Percentiles rank a stretch among this genome's conserved stretches.
Evolutionary conservation across 2,329 filamentous ascomycete genomes (phyloP).

Genomic region (Paecilomyces niveus): DNA sequence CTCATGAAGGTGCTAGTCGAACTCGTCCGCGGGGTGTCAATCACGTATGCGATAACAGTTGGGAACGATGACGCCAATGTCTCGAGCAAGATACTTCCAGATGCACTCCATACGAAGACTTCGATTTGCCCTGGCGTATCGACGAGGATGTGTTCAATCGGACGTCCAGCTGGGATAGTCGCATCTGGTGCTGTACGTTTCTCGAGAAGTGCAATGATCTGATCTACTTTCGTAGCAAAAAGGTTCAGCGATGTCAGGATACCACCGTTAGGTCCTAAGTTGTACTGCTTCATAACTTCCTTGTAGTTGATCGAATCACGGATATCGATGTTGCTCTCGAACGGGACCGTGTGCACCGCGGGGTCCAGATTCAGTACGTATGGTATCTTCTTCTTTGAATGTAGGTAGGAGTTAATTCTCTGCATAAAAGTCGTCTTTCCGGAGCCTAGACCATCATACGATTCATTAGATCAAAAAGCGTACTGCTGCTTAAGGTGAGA

Average conservation of each 20-base stretch:
- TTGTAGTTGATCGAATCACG: slow-evolving; percentile 99
- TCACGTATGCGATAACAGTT: slow-evolving; percentile 93
- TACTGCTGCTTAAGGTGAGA: slow-evolving; percentile 1
- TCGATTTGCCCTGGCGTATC: slow-evolving; percentile 98
- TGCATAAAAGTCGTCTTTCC: slow-evolving; percentile 99
- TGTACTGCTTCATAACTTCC: slow-evolving; percentile 99
- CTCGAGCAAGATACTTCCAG: slow-evolving; percentile 86
- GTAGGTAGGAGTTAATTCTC: slow-evolving; percentile 87
- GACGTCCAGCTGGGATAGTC: slow-evolving; percentile 40
- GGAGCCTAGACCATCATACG: slow-evolving; percentile 51
- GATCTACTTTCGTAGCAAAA: slow-evolving; percentile 96
- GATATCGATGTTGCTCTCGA: slow-evolving; percentile 97
- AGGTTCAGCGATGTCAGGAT: slow-evolving; percentile 94
- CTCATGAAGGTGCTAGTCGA: slow-evolving; percentile 98
- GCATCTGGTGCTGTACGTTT: slow-evolving; percentile 65
- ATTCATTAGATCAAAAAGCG: background rate
- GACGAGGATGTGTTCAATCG: slow-evolving; percentile 77
- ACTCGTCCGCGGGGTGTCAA: slow-evolving; percentile 88
- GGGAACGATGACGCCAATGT: slow-evolving; percentile 90
- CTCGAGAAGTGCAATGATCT: slow-evolving; percentile 82
- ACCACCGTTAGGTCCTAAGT: slow-evolving; percentile 91
- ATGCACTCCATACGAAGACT: slow-evolving; percentile 97
- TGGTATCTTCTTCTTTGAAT: slow-evolving; percentile 69
- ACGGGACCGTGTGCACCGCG: slow-evolving; percentile 85
- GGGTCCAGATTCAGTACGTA: slow-evolving; percentile 98